A percentile compares a stretch with the other conserved stretches of the same genome.
phyloP scores from a whole-genome alignment of 208 protist species.

The Phytomonas sp. region DNA sequence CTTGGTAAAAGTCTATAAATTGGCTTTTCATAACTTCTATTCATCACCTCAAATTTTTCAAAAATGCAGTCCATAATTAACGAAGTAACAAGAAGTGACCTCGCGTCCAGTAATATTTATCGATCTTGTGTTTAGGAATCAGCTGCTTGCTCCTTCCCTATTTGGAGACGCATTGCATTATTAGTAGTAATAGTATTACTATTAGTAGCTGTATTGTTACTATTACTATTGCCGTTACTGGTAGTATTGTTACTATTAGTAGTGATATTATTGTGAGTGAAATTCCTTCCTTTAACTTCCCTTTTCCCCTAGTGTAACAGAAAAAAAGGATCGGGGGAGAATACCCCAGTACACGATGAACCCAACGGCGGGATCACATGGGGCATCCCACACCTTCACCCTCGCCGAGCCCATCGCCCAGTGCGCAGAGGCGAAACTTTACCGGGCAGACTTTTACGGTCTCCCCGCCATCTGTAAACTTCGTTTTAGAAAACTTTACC shows the following conservation, averaged over 20 bases:
- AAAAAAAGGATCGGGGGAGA: too few species aligned
- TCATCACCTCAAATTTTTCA: too few species aligned
- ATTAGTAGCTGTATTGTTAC: neutral
- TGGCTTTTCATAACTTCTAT: too few species aligned
- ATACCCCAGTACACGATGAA: neutral
- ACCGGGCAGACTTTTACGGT: constrained; percentile 56
- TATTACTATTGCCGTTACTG: neutral
- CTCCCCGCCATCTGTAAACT: constrained; percentile 57
- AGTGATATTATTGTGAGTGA: too few species aligned
- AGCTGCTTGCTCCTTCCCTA: too few species aligned
- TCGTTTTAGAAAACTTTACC: constrained; percentile 70
- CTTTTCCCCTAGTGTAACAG: neutral
- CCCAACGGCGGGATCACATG: constrained; percentile 6
- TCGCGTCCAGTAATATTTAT: too few species aligned
- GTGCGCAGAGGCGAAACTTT: constrained; percentile 76
- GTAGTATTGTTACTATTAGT: neutral
- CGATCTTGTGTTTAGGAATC: too few species aligned
- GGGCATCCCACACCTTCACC: constrained; percentile 4
- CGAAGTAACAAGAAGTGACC: too few species aligned
- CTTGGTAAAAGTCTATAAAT: too few species aligned
- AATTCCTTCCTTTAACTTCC: neutral
- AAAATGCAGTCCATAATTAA: too few species aligned
- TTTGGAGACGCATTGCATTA: too few species aligned
- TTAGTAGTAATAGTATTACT: neutral
- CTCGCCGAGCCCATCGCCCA: constrained; percentile 38